Evolutionary conservation across 345 rosid species (phyloP).

Genomic region (Citrus glauca): DNA sequence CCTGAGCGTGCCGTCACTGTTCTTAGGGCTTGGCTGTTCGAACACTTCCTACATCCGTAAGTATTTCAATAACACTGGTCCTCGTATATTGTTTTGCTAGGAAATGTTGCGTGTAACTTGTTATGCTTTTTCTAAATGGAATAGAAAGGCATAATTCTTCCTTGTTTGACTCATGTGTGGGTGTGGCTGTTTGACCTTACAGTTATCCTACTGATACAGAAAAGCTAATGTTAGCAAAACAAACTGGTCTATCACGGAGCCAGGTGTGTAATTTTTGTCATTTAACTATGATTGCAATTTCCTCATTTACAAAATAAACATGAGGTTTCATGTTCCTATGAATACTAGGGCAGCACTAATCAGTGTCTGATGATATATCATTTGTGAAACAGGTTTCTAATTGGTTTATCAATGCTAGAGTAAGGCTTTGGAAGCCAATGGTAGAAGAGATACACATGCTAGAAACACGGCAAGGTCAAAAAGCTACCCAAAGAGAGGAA

Average conservation of each 20-base stretch:
- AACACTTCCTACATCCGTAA: constrained; percentile 92
- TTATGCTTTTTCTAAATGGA: background rate
- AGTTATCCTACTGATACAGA: constrained; percentile 93
- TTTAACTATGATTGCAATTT: background rate
- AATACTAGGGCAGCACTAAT: background rate
- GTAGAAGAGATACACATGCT: constrained; percentile 88
- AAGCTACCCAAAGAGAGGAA: constrained; percentile 46
- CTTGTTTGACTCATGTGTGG: background rate
- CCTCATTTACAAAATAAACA: background rate
- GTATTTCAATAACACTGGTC: constrained; percentile 18
- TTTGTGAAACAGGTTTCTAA: constrained; percentile 60
- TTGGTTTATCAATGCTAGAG: constrained; percentile 95
- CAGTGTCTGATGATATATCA: background rate
- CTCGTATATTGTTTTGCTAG: background rate
- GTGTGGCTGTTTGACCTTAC: constrained; percentile 17
- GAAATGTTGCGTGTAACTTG: background rate
- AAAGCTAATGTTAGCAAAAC: constrained; percentile 86
- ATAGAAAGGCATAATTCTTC: background rate
- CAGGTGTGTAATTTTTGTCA: constrained; percentile 48
- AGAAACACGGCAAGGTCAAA: constrained; percentile 66
- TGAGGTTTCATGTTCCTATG: background rate
- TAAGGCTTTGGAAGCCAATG: constrained; percentile 96
- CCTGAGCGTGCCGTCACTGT: constrained; percentile 89
- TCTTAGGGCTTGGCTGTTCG: constrained; percentile 83
- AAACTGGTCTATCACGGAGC: constrained; percentile 83